These are phyloP conservation scores for Argentina anserina DNA, from an alignment of 306 rosid genomes.

Conservation along the genomic window DNA sequence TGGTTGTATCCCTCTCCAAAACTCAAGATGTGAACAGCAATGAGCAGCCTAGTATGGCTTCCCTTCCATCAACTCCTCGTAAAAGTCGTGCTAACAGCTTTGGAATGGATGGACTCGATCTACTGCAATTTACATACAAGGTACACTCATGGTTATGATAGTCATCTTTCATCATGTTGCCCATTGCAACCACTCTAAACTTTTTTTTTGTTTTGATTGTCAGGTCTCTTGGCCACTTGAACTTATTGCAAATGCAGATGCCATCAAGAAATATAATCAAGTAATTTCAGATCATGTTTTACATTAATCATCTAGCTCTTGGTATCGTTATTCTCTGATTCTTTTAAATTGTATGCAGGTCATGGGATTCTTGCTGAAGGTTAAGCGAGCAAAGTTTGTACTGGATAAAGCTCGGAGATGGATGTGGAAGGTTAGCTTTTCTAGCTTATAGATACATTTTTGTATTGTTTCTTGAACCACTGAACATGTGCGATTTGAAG, in stretches of 20 bases:
- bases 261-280: slow-evolving; percentile 94
- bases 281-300: slow-evolving; percentile 31
- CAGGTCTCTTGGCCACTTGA: slow-evolving; percentile 99
- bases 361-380: slow-evolving; percentile 89
- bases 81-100: slow-evolving; percentile 49
- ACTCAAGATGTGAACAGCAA: slow-evolving; percentile 41
- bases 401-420: slow-evolving; percentile 95
- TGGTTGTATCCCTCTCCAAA: slow-evolving; percentile 68
- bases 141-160: slow-evolving; percentile 31
- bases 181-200: neutral
- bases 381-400: slow-evolving; percentile 89
- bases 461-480: neutral
- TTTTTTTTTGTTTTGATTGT: slow-evolving; percentile 20
- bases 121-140: slow-evolving; percentile 79
- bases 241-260: slow-evolving; percentile 86
- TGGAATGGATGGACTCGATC: slow-evolving; percentile 88
- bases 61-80: slow-evolving; percentile 48
- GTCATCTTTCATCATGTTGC: neutral
- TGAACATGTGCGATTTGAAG: slow-evolving; percentile 13
- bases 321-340: neutral
- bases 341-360: slow-evolving; percentile 45
- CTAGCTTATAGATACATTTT: neutral
- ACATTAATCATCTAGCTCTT: slow-evolving; percentile 9
- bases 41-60: slow-evolving; percentile 47
- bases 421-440: slow-evolving; percentile 85